Evolutionary conservation across 768 basidiomycete genomes (phyloP).

Genomic region (Auriscalpium orientale): DNA sequence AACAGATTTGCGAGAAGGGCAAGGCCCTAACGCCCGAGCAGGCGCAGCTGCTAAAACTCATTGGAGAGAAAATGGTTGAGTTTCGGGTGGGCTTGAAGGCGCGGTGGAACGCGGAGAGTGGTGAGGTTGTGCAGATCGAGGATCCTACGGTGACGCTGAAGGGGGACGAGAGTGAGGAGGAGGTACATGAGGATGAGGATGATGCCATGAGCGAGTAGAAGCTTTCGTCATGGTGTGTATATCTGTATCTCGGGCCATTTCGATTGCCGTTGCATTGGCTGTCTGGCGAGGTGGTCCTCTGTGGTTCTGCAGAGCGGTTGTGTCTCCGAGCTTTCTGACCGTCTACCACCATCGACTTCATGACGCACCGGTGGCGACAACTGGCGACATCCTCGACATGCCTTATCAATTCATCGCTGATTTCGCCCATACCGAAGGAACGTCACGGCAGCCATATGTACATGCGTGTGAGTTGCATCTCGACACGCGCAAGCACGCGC

Average conservation of each 20-base stretch:
- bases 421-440: no score
- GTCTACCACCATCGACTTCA: no score
- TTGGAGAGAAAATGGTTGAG: slow-evolving; percentile 82
- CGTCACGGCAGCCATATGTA: no score
- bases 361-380: no score
- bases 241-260: background rate
- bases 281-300: no score
- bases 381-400: no score
- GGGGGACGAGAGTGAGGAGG: slow-evolving; percentile 28
- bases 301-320: no score
- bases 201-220: slow-evolving; percentile 46
- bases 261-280: background rate
- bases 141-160: slow-evolving; percentile 31
- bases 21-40: slow-evolving; percentile 78
- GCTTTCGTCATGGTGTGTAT: background rate
- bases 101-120: slow-evolving; percentile 65
- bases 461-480: no score
- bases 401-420: no score
- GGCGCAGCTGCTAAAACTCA: slow-evolving; percentile 86
- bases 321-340: no score
- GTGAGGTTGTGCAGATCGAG: slow-evolving; percentile 55
- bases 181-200: slow-evolving; percentile 22
- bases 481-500: no score
- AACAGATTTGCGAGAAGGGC: slow-evolving; percentile 79
- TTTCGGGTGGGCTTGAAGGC: slow-evolving; percentile 69